phyloP scores from a whole-genome alignment of 768 basidiomycete genomes.

The Suillus variegatus region DNA sequence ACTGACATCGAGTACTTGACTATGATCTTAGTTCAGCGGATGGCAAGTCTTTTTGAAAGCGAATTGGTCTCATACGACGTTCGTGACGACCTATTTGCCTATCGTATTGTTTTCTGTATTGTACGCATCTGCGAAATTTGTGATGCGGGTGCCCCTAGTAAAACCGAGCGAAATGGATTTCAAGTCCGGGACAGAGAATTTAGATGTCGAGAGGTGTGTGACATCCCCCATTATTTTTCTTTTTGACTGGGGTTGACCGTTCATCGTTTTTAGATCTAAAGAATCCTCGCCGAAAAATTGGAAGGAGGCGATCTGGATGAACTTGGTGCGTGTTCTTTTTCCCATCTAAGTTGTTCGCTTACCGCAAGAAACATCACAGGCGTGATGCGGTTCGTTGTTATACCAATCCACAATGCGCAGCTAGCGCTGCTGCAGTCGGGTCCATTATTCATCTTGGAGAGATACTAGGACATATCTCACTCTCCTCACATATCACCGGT shows the following conservation, averaged over 20 bases:
- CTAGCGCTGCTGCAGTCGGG: background rate
- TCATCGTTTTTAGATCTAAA: background rate
- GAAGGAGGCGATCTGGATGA: background rate
- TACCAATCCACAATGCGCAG: background rate
- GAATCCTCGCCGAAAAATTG: background rate
- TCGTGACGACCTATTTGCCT: background rate
- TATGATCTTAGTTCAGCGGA: background rate
- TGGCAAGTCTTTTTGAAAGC: slow-evolving; percentile 1
- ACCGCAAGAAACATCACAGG: background rate
- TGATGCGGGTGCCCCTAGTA: background rate
- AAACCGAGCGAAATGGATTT: background rate
- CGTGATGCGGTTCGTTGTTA: background rate
- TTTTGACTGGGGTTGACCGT: background rate
- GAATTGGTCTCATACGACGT: background rate
- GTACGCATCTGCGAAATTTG: background rate
- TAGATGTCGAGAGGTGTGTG: background rate
- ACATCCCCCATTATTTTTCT: background rate
- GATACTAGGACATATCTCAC: background rate
- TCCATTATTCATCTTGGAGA: background rate
- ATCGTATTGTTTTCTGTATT: background rate
- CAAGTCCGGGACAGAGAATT: background rate
- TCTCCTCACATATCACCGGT: background rate
- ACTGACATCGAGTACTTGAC: background rate
- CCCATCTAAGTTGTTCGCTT: background rate
- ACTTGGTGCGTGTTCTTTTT: background rate